phyloP scores from a whole-genome alignment of 208 protist genomes.

The Leishmania guyanensis region DNA sequence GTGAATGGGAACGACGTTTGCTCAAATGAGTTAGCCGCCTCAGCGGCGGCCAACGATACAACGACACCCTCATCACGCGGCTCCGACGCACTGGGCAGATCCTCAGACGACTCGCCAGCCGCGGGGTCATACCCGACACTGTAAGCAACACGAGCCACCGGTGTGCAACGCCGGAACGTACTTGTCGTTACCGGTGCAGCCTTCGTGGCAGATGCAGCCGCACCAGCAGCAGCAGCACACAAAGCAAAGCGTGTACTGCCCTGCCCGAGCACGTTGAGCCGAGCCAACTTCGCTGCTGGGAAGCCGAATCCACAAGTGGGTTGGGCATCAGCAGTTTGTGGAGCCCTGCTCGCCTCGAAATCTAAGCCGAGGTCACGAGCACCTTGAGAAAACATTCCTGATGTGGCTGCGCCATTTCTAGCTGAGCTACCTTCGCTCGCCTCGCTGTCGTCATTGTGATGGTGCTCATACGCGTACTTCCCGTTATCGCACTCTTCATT shows the following conservation, averaged over 20 bases:
- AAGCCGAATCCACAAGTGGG: no score
- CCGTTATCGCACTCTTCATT: neutral
- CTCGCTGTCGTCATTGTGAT: neutral
- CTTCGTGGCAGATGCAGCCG: neutral
- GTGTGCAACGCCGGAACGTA: slow-evolving; percentile 18
- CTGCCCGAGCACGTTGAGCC: neutral
- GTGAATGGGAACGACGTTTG: neutral
- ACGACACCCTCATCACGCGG: neutral
- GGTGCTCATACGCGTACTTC: neutral
- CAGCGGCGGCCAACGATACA: neutral
- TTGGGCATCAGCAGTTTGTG: neutral
- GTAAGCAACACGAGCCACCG: slow-evolving; percentile 18
- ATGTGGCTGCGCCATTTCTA: neutral
- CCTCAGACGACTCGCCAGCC: slow-evolving; percentile 10
- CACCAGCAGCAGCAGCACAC: neutral
- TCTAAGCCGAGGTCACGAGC: slow-evolving; percentile 7
- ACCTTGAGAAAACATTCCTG: neutral
- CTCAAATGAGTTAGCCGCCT: no score
- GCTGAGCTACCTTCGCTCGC: neutral
- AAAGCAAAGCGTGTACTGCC: neutral
- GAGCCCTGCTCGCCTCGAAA: neutral
- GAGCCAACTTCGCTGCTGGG: neutral
- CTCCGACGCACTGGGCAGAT: neutral
- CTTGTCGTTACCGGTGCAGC: neutral
- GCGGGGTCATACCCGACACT: slow-evolving; percentile 20